phyloP scores from a whole-genome alignment of 208 protist species.

The Crithidia brevicula region DNA sequence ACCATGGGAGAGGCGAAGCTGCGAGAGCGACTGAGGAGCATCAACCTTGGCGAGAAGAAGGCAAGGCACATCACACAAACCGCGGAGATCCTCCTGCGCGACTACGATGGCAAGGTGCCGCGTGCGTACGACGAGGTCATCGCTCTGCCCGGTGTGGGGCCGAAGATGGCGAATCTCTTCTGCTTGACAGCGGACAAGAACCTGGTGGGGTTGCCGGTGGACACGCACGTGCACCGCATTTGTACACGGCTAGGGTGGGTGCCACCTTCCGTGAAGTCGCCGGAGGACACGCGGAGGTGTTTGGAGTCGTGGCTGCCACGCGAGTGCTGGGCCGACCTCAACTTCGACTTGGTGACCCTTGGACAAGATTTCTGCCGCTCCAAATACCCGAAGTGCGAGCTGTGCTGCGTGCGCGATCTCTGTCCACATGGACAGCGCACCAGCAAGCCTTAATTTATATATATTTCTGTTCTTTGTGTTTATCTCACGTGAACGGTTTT shows the following conservation, averaged over 20 bases:
- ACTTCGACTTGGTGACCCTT: constrained; percentile 91
- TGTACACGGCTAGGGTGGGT: constrained; percentile 88
- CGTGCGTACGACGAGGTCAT: constrained; percentile 64
- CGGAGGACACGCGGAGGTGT: constrained; percentile 90
- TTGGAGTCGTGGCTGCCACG: constrained; percentile 93
- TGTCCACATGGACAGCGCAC: constrained; percentile 50
- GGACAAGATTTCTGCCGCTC: constrained; percentile 91
- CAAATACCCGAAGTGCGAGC: constrained; percentile 54
- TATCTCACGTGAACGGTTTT: not conserved
- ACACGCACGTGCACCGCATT: constrained; percentile 95
- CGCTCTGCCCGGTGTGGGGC: constrained; percentile 89
- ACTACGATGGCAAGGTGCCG: constrained; percentile 74
- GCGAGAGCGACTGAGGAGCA: constrained; percentile 66
- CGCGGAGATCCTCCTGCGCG: constrained; percentile 53
- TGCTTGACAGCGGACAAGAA: constrained; percentile 55
- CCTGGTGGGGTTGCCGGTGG: constrained; percentile 91
- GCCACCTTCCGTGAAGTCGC: constrained; percentile 57
- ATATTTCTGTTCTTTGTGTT: not conserved
- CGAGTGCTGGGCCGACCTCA: constrained; percentile 84
- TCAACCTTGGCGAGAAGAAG: constrained; percentile 91
- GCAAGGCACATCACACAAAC: constrained; percentile 76
- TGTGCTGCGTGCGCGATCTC: constrained; percentile 50
- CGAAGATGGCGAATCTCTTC: constrained; percentile 94
- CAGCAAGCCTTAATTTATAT: not conserved
- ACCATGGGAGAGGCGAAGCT: constrained; percentile 51